A percentile compares a stretch with the other conserved stretches of the same genome.
phyloP scores from a whole-genome alignment of 306 rosid species.

The Arachis hypogaea region DNA sequence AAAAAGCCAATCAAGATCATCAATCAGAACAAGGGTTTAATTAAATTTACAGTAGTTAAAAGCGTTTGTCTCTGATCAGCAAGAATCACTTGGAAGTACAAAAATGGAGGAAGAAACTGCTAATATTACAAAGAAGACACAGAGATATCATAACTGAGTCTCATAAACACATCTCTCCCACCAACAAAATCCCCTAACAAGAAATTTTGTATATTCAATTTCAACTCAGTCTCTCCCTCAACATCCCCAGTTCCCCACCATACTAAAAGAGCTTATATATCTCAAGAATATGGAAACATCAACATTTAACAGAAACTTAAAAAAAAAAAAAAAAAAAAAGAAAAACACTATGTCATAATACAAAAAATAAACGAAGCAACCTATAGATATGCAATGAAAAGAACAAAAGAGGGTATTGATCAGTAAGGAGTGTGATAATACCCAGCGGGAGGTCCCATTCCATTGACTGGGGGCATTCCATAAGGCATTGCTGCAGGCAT shows the following conservation, averaged over 20 bases:
- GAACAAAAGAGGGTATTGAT: constrained; percentile 28
- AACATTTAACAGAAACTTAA: constrained; percentile 12
- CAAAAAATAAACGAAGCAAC: constrained; percentile 46
- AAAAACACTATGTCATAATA: constrained; percentile 54
- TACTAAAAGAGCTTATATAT: constrained; percentile 49
- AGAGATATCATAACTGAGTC: constrained; percentile 56
- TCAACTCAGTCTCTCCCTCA: constrained; percentile 48
- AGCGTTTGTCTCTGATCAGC: constrained; percentile 45
- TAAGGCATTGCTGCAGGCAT: constrained; percentile 59
- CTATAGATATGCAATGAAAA: constrained; percentile 44
- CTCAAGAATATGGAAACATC: constrained; percentile 57
- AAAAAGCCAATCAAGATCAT: constrained; percentile 35
- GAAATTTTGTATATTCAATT: constrained; percentile 46
- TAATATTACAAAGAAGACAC: constrained; percentile 55
- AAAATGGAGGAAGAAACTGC: constrained; percentile 45
- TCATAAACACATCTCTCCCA: constrained; percentile 46
- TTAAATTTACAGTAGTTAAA: constrained; percentile 46
- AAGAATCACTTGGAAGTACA: constrained; percentile 43
- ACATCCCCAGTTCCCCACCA: constrained; percentile 51
- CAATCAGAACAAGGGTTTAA: constrained; percentile 36
- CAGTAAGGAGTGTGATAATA: constrained; percentile 79
- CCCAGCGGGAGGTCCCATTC: constrained; percentile 80
- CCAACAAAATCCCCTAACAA: constrained; percentile 53
- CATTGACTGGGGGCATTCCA: constrained; percentile 86
- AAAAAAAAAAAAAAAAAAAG: constrained; percentile 44